Evolutionary conservation across 176 grass and related monocot genomes (phyloP), one percentile per base, ranked within the genome.

Genomic region (Phragmites australis): DNA sequence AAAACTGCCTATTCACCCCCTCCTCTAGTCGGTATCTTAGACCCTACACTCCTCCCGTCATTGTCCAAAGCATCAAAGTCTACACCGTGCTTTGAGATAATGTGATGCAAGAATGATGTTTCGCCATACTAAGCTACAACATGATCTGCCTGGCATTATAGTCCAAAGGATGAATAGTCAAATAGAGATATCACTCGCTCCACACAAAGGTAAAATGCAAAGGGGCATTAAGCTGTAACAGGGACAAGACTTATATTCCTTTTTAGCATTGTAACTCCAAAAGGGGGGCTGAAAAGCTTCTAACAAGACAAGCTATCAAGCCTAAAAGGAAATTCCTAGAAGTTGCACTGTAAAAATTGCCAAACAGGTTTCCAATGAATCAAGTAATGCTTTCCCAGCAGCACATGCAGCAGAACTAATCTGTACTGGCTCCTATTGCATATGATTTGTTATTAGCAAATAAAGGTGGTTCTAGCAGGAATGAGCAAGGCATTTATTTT

Each of bases 61-160:
- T 82, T 93, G 83, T 98, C 96, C 68, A 88, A 40, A 64, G 84
- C 83, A 83, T 98, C 86, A 84, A 89, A 93, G 34, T 98, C 96
- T 50, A 88, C 96, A 79, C 90, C 84, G 48, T 93, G 89, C 80
- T 89, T 98, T 18, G 75, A 87, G 88, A 94, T 82, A 51, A 95
- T 93, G 72, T 89, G 90, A 89, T 98, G 84, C 86, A 98, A 89
- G 81, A 98, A 98, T 70, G 86, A 44, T 51, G 96, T 98, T 86
- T 98, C 92, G 65, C 96, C 96, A 87, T 94, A 89, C 78, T 98
- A 92, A 84, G 90, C 84, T 34, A 92, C 96, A 81, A 98, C 90
- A 60, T 98, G 96, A 56, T 94, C 92, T 94, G 92, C 96, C 96
- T 99, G 89, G 86, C 84, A 44, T 81, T 89, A 87, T 81, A 63